Base-by-base conservation (phyloP, 2,329 filamentous ascomycete genomes). In the Cadophora gregata region DNA sequence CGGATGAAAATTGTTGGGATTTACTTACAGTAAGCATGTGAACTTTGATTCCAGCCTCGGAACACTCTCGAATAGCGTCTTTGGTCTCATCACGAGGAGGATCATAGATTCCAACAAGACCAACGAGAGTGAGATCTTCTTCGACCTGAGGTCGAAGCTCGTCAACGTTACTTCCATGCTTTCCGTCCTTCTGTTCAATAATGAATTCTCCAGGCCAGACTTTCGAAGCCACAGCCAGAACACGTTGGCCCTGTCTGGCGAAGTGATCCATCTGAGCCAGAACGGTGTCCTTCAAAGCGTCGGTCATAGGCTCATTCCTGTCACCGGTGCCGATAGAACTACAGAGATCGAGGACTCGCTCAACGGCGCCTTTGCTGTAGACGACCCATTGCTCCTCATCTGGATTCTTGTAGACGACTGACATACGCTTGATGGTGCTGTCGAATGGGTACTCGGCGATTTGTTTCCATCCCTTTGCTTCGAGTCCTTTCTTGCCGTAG, bases 391-490 rank as follows among this genome's bases (percentile, higher is more conserved):
- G 80, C 77, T 29, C 78, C 75, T 12, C 78, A 74, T 21, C 71
- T 71, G 29, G 83, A 76, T 51, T 82, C 74, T 58, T 58, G 76
- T 90, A 90, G 62, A 92, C 87, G 33, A 91, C 89, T 0, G 89
- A 90, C 90, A 93, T 93, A 72, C 89, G 90, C 80, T 93, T 93
- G 70, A 92, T 85, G 65, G 86, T 86, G 0, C 89, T 92, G 74
- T 93, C 90, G 69, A 93, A 93, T 0, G 89, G 90, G 66, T 90
- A 91, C 72, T 93, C 90, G 1, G 87, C 86, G 29, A 88, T 79
- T 71, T 90, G 82, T 24, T 79, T 80, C 86, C 86, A 90, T 31
- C 82, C 86, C 10, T 75, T 64, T 8, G 72, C 69, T 65, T 79
- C 76, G 4, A 84, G 76, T 2, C 75, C 72, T n/a, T 77, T 79